These are phyloP conservation scores for Schizothecium vesticola DNA, from an alignment of 495 filamentous ascomycete genomes.

Conservation along the genomic window DNA sequence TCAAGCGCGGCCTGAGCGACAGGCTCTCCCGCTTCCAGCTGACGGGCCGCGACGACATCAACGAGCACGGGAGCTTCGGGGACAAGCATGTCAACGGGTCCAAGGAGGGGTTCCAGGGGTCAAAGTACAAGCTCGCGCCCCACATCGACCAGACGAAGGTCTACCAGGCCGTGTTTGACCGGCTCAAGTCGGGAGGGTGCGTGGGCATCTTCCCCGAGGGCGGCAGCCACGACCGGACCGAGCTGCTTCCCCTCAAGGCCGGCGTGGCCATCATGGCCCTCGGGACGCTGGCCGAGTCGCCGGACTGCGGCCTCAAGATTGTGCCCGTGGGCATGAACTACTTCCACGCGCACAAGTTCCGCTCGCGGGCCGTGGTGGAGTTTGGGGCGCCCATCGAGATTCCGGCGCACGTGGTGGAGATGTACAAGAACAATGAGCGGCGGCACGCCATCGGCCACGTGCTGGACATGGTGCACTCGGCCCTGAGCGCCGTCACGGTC, in stretches of 20 bases:
- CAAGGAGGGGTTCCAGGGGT: slow-evolving; percentile 63
- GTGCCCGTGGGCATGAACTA: slow-evolving; percentile 99
- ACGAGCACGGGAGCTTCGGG: slow-evolving; percentile 47
- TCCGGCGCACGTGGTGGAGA: slow-evolving; percentile 71
- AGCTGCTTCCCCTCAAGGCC: slow-evolving; percentile 91
- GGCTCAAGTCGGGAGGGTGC: slow-evolving; percentile 76
- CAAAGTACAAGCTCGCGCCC: slow-evolving; percentile 79
- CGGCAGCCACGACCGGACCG: slow-evolving; percentile 92
- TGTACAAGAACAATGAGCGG: slow-evolving; percentile 76
- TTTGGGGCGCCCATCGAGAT: slow-evolving; percentile 88
- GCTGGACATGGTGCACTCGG: slow-evolving; percentile 79
- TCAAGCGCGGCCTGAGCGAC: slow-evolving; percentile 82
- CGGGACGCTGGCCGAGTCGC: slow-evolving; percentile 81
- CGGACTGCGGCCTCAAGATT: slow-evolving; percentile 89
- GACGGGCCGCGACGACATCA: slow-evolving; percentile 68
- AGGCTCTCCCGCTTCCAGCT: slow-evolving; percentile 66
- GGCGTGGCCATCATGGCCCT: slow-evolving; percentile 98
- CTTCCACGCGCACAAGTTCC: slow-evolving; percentile 98
- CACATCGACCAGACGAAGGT: slow-evolving; percentile 93
- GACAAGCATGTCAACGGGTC: slow-evolving; percentile 48
- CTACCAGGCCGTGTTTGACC: slow-evolving; percentile 85
- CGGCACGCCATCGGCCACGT: slow-evolving; percentile 77
- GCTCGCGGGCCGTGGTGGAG: slow-evolving; percentile 92
- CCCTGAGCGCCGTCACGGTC: slow-evolving; percentile 83
- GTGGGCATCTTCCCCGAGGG: slow-evolving; percentile 98